These are phyloP conservation scores for Crucihimalaya himalaica DNA, from an alignment of 345 rosid species.

Conservation along the genomic window DNA sequence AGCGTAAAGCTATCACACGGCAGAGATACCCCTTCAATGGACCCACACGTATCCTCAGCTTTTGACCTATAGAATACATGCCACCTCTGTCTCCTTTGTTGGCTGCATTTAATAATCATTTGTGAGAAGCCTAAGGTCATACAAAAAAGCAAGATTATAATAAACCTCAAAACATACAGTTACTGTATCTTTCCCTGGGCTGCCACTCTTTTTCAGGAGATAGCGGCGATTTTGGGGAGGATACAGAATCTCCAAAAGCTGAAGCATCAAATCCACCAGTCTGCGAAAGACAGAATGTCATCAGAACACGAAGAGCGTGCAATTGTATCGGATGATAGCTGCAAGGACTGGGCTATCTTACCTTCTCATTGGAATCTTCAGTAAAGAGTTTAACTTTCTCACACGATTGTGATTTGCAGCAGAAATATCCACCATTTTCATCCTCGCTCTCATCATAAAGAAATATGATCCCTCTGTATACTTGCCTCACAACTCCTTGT, in stretches of 20 bases:
- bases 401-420: slow-evolving; percentile 71
- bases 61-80: slow-evolving; percentile 78
- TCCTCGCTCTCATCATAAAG: slow-evolving; percentile 64
- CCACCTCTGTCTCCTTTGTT: slow-evolving; percentile 69
- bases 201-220: slow-evolving; percentile 60
- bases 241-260: slow-evolving; percentile 58
- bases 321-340: not conserved
- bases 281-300: slow-evolving; percentile 43
- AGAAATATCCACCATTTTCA: slow-evolving; percentile 83
- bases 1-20: slow-evolving; percentile 78
- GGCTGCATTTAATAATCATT: slow-evolving; percentile 55
- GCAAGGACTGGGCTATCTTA: slow-evolving; percentile 22
- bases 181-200: slow-evolving; percentile 39
- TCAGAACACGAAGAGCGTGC: slow-evolving; percentile 14
- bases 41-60: slow-evolving; percentile 85
- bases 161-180: slow-evolving; percentile 54
- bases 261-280: slow-evolving; percentile 54
- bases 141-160: slow-evolving; percentile 3
- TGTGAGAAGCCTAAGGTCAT: slow-evolving; percentile 26
- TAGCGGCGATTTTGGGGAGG: slow-evolving; percentile 86
- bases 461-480: slow-evolving; percentile 80
- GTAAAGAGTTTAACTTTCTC: slow-evolving; percentile 68
- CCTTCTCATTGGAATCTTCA: slow-evolving; percentile 60
- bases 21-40: slow-evolving; percentile 95
- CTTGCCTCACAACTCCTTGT: slow-evolving; percentile 84